A percentile compares a stretch with the other conserved stretches of the same genome.
phyloP scores from a whole-genome alignment of 768 basidiomycete genomes.

The Kwoniella bestiolae region DNA sequence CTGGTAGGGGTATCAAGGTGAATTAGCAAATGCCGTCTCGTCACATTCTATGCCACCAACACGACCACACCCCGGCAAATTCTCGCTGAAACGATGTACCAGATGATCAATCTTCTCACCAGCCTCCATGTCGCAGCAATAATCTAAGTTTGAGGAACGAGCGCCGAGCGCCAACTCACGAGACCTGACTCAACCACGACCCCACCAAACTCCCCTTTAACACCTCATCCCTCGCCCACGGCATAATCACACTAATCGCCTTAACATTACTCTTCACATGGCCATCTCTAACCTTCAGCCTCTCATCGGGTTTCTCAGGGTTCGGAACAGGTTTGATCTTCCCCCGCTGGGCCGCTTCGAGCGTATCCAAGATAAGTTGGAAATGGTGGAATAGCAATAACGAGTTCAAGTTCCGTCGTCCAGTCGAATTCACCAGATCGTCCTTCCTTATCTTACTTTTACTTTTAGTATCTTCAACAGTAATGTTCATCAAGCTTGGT shows the following conservation, averaged over 20 bases:
- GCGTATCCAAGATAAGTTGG: slow-evolving; percentile 79
- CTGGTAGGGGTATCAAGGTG: slow-evolving; percentile 59
- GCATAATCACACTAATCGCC: slow-evolving; percentile 51
- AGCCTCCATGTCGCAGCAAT: no score
- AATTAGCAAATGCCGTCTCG: not conserved
- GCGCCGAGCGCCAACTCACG: slow-evolving; percentile 60
- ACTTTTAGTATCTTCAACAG: slow-evolving; percentile 65
- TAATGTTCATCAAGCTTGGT: slow-evolving; percentile 60
- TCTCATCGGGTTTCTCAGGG: slow-evolving; percentile 39
- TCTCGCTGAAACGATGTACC: no score
- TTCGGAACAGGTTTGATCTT: slow-evolving; percentile 58
- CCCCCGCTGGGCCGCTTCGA: slow-evolving; percentile 64
- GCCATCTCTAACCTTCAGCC: slow-evolving; percentile 36
- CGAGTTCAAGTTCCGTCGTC: slow-evolving; percentile 35
- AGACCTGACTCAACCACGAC: slow-evolving; percentile 65
- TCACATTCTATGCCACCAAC: no score
- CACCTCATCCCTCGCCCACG: slow-evolving; percentile 50
- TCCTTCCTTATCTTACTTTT: slow-evolving; percentile 61
- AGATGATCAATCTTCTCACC: no score
- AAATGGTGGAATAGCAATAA: slow-evolving; percentile 68
- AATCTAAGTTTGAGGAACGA: no score
- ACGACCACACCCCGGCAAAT: no score
- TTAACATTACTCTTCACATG: slow-evolving; percentile 52
- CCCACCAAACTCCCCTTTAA: slow-evolving; percentile 35
- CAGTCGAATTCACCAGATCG: slow-evolving; percentile 66